Conservation (phyloP, 495 filamentous ascomycete genomes). For the Tirmania nivea region DNA sequence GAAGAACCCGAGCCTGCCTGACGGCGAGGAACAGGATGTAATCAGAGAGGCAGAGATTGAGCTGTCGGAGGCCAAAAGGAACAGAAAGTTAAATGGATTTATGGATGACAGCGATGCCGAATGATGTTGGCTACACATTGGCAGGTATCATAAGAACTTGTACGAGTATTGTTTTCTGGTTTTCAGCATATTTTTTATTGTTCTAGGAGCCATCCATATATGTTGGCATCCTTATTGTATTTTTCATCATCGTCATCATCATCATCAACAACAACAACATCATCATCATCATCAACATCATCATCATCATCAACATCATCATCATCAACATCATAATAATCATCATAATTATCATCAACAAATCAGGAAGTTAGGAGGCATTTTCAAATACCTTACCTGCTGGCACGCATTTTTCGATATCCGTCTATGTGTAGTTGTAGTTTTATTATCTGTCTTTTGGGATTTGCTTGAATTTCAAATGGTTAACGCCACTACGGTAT, state of each 20-base stretch:
- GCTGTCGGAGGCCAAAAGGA: constrained; percentile 19
- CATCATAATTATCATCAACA: too few relatives aligned
- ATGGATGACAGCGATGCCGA: constrained; percentile 17
- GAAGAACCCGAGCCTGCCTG: constrained; percentile 30
- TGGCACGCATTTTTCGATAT: too few relatives aligned
- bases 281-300: constrained; percentile 4
- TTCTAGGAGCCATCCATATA: neutral
- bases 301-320: constrained; percentile 5
- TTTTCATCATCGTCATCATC: constrained; percentile 3
- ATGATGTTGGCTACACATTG: constrained; percentile 6
- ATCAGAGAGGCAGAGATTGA: neutral
- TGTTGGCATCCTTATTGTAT: neutral
- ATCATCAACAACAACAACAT: too few relatives aligned
- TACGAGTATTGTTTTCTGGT: neutral
- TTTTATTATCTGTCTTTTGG: too few relatives aligned
- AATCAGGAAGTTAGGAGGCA: too few relatives aligned
- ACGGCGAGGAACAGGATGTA: constrained; percentile 16
- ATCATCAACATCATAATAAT: constrained; percentile 4
- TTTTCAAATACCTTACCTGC: too few relatives aligned
- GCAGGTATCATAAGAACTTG: neutral
- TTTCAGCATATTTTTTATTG: neutral
- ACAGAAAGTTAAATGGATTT: constrained; percentile 18
- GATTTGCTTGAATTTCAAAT: too few relatives aligned
- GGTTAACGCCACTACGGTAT: too few relatives aligned
- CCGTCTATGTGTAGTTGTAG: too few relatives aligned